These are phyloP conservation scores for Mycena venus DNA, from an alignment of 768 basidiomycete genomes.

Conservation along the genomic window DNA sequence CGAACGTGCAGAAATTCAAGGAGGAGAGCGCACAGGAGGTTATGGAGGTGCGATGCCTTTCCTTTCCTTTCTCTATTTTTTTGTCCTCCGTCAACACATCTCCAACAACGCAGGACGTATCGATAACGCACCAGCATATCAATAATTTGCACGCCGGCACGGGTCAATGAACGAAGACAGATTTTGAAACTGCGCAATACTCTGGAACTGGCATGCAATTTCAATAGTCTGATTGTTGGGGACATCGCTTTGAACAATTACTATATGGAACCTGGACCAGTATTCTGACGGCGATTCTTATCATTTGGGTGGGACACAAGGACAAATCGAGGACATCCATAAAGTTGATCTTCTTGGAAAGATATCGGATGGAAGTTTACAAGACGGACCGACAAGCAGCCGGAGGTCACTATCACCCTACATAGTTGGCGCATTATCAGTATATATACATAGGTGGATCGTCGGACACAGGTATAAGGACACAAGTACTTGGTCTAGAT, in stretches of 20 bases:
- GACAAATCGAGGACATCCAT: no score
- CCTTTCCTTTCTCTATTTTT: no score
- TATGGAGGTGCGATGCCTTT: constrained; percentile 39
- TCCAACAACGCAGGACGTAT: constrained; percentile 50
- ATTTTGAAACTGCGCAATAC: no score
- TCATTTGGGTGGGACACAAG: background rate
- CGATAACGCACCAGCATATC: constrained; percentile 69
- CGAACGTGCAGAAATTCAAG: constrained; percentile 78
- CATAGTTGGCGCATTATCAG: background rate
- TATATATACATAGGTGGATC: background rate
- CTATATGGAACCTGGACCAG: no score
- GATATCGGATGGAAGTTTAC: background rate
- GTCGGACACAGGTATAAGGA: background rate
- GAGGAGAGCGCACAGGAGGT: constrained; percentile 81
- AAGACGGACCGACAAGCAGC: background rate
- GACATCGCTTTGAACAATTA: no score
- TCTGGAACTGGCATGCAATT: no score
- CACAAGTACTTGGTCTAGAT: background rate
- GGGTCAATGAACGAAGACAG: background rate
- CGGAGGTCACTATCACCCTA: background rate
- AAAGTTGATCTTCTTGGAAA: no score
- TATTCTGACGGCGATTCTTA: background rate
- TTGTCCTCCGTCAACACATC: background rate
- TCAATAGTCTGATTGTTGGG: no score
- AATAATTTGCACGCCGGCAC: constrained; percentile 40